Base-by-base conservation (phyloP, 2,329 filamentous ascomycete genomes). In the Tetracladium maxilliforme region DNA sequence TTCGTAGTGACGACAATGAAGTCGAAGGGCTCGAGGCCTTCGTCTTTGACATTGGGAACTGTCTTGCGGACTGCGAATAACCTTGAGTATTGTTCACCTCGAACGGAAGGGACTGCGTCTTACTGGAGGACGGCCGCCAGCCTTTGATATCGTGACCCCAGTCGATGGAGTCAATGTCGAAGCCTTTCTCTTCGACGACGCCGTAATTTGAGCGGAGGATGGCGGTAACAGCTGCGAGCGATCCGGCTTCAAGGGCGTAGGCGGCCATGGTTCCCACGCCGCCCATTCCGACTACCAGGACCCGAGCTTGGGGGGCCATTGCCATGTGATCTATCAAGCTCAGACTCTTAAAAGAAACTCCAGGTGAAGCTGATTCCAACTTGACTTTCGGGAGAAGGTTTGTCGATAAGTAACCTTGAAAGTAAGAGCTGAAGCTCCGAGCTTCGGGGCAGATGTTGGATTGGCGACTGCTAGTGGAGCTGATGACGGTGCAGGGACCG, bases 1-100 rank as follows among this genome's bases (percentile, higher is more conserved):
- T 75, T 75, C 7, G 66, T 73, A 5, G 58, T 54, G 19, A 63
- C 51, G 6, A 74, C 42, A 19, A 73, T 54, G 34, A 59, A 73
- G 42, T 72, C 61, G 37, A 58, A 72, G 2, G 51, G 47, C 2
- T 33, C 28, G 6, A 50, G 27, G 8, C 14, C 19, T 19, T 48
- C 42, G 23, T 48, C 37, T 11, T 33, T 27, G 5, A 62, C 46
- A 21, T 64, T 38, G 2, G 66, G 65, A 13, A 70, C 46, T 4
- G 44, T 44, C 22, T 58, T 56, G 28, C 52, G 43, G 17, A 70
- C 58, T 59, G 31, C 18, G 30, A 21, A 17, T 30, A 4, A 16
- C 8, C 6, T 26, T 7, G 12, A 16, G 23, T 9, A 24, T 7
- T 23, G 10, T 14, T 26, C 30, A 14, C 28, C 18, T 9, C 33